Evolutionary conservation across 2,329 filamentous ascomycete genomes (phyloP).

Genomic region (Penicillium sp.): DNA sequence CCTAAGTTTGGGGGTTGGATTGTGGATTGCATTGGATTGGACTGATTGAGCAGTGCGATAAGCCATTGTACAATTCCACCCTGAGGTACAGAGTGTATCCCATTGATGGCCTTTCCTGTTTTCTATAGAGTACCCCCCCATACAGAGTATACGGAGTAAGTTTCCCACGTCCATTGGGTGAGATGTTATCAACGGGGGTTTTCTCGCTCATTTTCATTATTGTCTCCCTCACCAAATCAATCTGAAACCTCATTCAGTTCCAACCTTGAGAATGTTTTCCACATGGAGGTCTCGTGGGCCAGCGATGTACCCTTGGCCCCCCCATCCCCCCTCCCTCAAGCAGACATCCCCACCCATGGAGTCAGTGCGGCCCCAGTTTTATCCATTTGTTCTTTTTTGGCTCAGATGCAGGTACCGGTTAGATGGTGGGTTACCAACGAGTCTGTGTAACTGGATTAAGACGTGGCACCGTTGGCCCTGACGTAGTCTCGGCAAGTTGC

Average conservation of each 20-base stretch:
- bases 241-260: conserved; percentile 14
- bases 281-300: conserved; percentile 31
- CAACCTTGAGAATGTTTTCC: conserved; percentile 13
- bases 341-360: conserved; percentile 12
- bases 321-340: background rate
- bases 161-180: too few species aligned
- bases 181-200: too few species aligned
- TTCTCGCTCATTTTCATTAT: too few species aligned
- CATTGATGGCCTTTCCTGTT: background rate
- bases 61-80: too few species aligned
- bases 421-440: background rate
- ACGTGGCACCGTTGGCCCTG: conserved; percentile 1
- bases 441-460: conserved; percentile 1
- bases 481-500: conserved; percentile 1
- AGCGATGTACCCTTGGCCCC: conserved; percentile 7
- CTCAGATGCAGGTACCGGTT: conserved; percentile 28
- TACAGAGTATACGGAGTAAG: too few species aligned
- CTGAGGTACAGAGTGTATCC: too few species aligned
- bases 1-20: too few species aligned
- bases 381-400: background rate
- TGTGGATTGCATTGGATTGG: background rate
- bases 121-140: background rate
- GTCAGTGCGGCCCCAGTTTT: conserved; percentile 13
- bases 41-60: too few species aligned
- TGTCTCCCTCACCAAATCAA: too few species aligned